Base-by-base conservation (phyloP, 495 filamentous ascomycete genomes). In the Xylaria intraflava region DNA sequence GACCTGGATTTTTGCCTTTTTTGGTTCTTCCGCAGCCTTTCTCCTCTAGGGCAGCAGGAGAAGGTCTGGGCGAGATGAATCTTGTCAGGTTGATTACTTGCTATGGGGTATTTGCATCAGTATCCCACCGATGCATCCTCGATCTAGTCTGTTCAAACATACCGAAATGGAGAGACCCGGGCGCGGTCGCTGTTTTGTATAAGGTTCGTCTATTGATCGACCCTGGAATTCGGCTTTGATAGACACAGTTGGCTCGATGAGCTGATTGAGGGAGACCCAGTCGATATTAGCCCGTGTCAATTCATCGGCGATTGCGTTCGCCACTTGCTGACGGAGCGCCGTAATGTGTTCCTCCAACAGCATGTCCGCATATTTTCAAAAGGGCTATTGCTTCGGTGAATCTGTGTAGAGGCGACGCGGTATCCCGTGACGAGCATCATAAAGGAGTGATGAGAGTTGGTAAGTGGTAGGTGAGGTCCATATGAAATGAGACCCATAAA, bases 11-110 rank as follows among this genome's bases (percentile, higher is more conserved):
- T 16, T 24, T 22, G 9, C 20, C 2, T 16, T 12, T 43, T 1
- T 24, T n/a, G 27, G 9, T 16, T 12, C 17, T 6, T 6, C 9
- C 6, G 5, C 17, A 30, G 9, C 3, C 26, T 10, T 22, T 19
- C 6, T 35, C 17, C 16, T 43, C n/a, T 0, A 17, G 36, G n/a
- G 38, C 24, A 31, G 23, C 8, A 11, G 47, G 19, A 11, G 47
- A 29, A 12, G 30, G 8, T 39, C 33, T 26, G 9, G 50, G 42
- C n/a, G 30, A 19, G 11, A 46, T 24, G 7, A 46, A 1, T 3
- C 8, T 23, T 8, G 50, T 53, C 30, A 53, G 27, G 19, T 53
- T 41, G n/a, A 53, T 40, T 8, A 53, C 50, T 10, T 33, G 50
- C 50, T 53, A 24, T 31, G 38, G 4, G 20, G n/a, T 46, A 19